A percentile compares a stretch with the other conserved stretches of the same genome.
Evolutionary conservation across 805 yeast species (phyloP).

Genomic region (Yarrowia alimentaria): DNA sequence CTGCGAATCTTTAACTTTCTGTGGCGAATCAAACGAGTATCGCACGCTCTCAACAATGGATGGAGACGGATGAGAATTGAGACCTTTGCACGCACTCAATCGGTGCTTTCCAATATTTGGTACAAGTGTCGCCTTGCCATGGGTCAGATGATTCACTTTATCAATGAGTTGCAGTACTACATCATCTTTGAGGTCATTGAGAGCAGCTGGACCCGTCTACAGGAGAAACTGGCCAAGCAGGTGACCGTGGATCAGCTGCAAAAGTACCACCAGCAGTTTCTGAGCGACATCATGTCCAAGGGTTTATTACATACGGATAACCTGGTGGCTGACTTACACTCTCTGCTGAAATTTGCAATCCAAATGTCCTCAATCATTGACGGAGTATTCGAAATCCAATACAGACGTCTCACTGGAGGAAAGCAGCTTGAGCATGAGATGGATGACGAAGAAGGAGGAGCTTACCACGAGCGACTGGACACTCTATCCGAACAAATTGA

Average conservation of each 20-base stretch:
- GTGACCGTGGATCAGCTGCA: constrained; percentile 41
- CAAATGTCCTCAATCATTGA: constrained; percentile 34
- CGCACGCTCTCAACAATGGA: constrained; percentile 48
- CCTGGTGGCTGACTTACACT: constrained; percentile 38
- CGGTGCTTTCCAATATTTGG: background rate
- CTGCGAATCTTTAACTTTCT: constrained; percentile 79
- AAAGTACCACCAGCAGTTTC: constrained; percentile 39
- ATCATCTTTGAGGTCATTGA: constrained; percentile 42
- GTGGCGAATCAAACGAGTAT: constrained; percentile 71
- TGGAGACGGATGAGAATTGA: constrained; percentile 44
- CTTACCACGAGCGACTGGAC: constrained; percentile 30
- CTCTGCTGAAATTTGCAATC: constrained; percentile 37
- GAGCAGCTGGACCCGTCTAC: constrained; percentile 40
- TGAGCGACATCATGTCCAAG: constrained; percentile 37
- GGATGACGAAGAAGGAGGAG: too few species aligned
- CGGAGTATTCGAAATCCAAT: constrained; percentile 34
- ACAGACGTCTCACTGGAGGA: constrained; percentile 9
- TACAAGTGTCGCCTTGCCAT: background rate
- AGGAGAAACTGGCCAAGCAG: constrained; percentile 31
- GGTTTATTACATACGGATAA: constrained; percentile 39
- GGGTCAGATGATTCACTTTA: constrained; percentile 39
- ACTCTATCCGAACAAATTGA: constrained; percentile 30
- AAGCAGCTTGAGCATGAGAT: too few species aligned
- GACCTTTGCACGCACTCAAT: background rate
- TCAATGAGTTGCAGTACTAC: constrained; percentile 41